These are phyloP conservation scores for Phaeosphaeriaceae sp. DNA, from an alignment of 2,329 filamentous ascomycete genomes.

Conservation along the genomic window DNA sequence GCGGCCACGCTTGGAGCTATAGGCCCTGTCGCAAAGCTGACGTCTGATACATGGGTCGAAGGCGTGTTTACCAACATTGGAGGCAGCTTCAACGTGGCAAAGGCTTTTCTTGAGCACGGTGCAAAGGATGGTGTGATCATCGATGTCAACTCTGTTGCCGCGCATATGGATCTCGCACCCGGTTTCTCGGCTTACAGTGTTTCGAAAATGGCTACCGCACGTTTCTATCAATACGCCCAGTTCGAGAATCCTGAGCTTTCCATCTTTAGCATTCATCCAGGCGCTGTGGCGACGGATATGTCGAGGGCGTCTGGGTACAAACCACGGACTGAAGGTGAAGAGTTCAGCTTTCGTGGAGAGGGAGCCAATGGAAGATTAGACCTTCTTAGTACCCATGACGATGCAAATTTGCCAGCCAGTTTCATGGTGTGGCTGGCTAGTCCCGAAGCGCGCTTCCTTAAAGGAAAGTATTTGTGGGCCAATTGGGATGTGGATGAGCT, in stretches of 20 bases:
- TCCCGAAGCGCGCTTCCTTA: constrained; percentile 24
- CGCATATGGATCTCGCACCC: constrained; percentile 20
- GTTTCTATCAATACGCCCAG: constrained; percentile 47
- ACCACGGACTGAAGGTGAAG: constrained; percentile 19
- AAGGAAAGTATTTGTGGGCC: constrained; percentile 26
- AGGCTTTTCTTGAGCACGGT: constrained; percentile 30
- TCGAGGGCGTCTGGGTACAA: constrained; percentile 20
- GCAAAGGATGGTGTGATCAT: constrained; percentile 24
- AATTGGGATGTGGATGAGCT: constrained; percentile 46
- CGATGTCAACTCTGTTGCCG: constrained; percentile 23
- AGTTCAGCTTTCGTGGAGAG: constrained; percentile 12
- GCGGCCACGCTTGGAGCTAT: constrained; percentile 19
- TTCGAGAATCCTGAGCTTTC: constrained; percentile 47
- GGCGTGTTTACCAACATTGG: constrained; percentile 21
- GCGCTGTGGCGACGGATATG: constrained; percentile 50
- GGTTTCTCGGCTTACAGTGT: constrained; percentile 38
- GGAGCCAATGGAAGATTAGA: background rate
- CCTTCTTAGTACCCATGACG: background rate
- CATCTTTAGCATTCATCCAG: constrained; percentile 52
- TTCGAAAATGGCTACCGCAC: constrained; percentile 45
- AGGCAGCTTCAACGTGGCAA: constrained; percentile 22
- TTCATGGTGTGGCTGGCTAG: constrained; percentile 41
- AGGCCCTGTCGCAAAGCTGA: constrained; percentile 10
- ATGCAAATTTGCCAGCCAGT: constrained; percentile 20
- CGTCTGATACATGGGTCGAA: constrained; percentile 13